A percentile compares a stretch with the other conserved stretches of the same genome.
phyloP scores from a whole-genome alignment of 371 early-diverging fungal genomes.

The Phascolomyces articulosus region DNA sequence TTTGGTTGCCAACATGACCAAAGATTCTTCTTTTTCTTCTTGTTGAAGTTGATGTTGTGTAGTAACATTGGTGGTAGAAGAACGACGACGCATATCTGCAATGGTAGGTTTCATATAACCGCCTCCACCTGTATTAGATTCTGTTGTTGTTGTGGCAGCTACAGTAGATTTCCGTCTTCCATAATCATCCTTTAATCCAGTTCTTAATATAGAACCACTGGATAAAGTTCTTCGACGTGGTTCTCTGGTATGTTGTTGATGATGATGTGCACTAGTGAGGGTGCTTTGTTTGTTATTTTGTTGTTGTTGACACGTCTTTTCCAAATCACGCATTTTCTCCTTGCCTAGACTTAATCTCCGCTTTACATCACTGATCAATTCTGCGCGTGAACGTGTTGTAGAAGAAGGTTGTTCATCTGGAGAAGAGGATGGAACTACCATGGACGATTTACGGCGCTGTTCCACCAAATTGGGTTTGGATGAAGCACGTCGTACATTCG shows the following conservation, averaged over 20 bases:
- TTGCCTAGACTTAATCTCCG: conserved; percentile 33
- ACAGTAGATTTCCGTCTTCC: conserved; percentile 22
- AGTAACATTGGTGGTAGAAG: not conserved
- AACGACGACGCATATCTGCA: conserved; percentile 31
- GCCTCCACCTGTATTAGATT: no score
- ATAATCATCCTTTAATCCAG: conserved; percentile 11
- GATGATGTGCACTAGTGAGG: conserved; percentile 1
- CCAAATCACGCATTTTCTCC: conserved; percentile 30
- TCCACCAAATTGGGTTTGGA: not conserved
- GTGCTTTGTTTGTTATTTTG: not conserved
- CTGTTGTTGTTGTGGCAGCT: conserved; percentile 1
- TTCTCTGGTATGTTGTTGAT: no score
- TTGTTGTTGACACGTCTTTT: conserved; percentile 10
- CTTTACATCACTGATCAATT: conserved; percentile 21
- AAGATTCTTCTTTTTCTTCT: conserved; percentile 16
- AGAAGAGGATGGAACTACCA: not conserved
- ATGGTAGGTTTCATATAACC: conserved; percentile 33
- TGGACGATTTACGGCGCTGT: not conserved
- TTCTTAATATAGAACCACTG: conserved; percentile 25
- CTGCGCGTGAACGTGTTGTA: conserved; percentile 11
- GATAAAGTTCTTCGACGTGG: conserved; percentile 38
- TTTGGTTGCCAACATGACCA: conserved; percentile 20
- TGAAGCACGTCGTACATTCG: conserved; percentile 1
- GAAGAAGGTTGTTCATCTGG: not conserved
- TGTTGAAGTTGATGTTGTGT: not conserved